Percentiles rank a stretch among this genome's conserved stretches.
Evolutionary conservation across 2,329 filamentous ascomycete species (phyloP).

Genomic region (Exophiala alcalophila): DNA sequence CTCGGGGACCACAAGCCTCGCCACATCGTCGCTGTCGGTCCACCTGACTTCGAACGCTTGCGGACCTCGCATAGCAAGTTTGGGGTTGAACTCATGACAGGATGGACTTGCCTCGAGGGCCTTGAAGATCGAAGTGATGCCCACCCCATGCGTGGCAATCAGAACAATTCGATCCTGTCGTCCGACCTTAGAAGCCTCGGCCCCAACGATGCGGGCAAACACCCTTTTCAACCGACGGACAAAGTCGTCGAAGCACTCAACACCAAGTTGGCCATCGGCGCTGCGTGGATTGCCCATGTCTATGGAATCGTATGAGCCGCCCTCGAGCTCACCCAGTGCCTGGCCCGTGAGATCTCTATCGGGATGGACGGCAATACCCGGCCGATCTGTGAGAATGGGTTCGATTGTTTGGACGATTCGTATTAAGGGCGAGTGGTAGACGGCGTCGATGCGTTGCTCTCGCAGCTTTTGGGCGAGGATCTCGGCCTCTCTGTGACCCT

Average conservation of each 20-base stretch:
- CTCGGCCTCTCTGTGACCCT: slow-evolving; percentile 15
- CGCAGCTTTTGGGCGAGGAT: slow-evolving; percentile 20
- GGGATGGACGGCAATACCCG: slow-evolving; percentile 4
- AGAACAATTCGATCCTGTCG: slow-evolving; percentile 14
- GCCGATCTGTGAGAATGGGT: slow-evolving; percentile 13
- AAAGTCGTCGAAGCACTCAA: slow-evolving; percentile 23
- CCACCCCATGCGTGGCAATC: slow-evolving; percentile 24
- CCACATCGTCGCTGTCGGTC: slow-evolving; percentile 24
- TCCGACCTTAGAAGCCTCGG: slow-evolving; percentile 7
- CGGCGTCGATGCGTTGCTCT: slow-evolving; percentile 29
- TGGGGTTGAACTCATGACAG: slow-evolving; percentile 19
- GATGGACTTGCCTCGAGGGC: slow-evolving; percentile 12
- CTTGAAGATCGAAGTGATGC: slow-evolving; percentile 22
- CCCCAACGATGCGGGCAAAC: slow-evolving; percentile 17
- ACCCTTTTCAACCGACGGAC: slow-evolving; percentile 14
- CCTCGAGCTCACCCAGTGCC: slow-evolving; percentile 18
- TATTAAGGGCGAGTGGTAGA: slow-evolving; percentile 26
- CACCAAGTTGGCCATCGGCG: slow-evolving; percentile 20
- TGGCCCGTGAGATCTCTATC: slow-evolving; percentile 20
- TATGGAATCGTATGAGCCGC: slow-evolving; percentile 18
- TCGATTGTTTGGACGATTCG: slow-evolving; percentile 19
- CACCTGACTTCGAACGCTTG: slow-evolving; percentile 23
- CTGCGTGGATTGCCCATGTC: slow-evolving; percentile 21
- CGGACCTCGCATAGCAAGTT: slow-evolving; percentile 16
- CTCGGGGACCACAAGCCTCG: slow-evolving; percentile 10